Evolutionary conservation across 108 stramenopile species (phyloP).

Genomic region (Schizochytrium sp.): DNA sequence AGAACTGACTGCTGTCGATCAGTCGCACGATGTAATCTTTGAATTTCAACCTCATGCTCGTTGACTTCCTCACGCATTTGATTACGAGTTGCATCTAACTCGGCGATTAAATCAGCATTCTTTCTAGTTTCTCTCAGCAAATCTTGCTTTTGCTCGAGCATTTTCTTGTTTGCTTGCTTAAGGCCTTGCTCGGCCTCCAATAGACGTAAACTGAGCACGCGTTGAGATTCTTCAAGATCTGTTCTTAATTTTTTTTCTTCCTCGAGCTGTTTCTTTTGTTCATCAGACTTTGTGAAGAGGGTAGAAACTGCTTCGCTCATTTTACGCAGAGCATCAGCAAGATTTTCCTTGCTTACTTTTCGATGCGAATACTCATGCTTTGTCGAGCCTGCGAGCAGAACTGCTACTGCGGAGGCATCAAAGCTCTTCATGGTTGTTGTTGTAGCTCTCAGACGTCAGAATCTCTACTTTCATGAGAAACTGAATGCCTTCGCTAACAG

Average conservation of each 20-base stretch:
- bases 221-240: not conserved
- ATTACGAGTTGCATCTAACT: not conserved
- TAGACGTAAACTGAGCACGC: slow-evolving; percentile 4
- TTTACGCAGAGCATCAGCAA: slow-evolving; percentile 12
- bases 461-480: not conserved
- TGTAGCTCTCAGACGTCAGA: not conserved
- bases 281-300: not conserved
- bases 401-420: not conserved
- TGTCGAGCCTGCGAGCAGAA: slow-evolving; percentile 33
- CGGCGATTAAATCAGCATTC: not conserved
- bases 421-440: not conserved
- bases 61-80: not conserved
- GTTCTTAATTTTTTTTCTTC: not conserved
- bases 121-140: not conserved
- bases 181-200: slow-evolving; percentile 44
- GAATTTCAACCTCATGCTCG: slow-evolving; percentile 35
- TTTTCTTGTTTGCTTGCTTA: slow-evolving; percentile 6
- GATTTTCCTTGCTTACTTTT: slow-evolving; percentile 32
- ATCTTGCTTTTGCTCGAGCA: not conserved
- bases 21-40: not conserved
- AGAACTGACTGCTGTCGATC: slow-evolving; percentile 50
- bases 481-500: not conserved
- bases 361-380: slow-evolving; percentile 46
- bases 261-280: not conserved
- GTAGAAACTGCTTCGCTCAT: slow-evolving; percentile 13